Evolutionary conservation across 176 grass and related monocot species (phyloP), one percentile per base, ranked within the genome.

Genomic region (Carex littledalei): DNA sequence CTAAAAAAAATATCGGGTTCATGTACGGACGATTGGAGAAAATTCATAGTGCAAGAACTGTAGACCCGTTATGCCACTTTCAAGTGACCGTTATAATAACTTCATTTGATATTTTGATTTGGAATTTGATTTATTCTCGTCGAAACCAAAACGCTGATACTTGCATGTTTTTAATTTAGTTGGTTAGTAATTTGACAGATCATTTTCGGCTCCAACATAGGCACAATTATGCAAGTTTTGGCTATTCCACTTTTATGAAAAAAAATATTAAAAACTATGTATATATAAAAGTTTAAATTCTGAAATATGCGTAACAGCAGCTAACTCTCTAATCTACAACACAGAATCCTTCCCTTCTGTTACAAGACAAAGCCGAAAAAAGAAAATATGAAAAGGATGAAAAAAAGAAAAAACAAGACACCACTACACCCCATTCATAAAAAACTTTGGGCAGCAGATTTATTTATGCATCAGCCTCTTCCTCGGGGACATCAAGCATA

Each of bases 251-350:
- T 77, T 29, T 17, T 57, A 78, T 17, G 3, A 32, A 78, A 8
- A 8, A 55, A 8, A 55, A 39, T 5, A 6, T 6, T 39, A 5
- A 12, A 32, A 4, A 77, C 13, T 32, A 31, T 54, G 24, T 55
- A 77, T 77, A 20, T 77, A 56, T 55, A 57, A 57, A 39, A 39
- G 50, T 78, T 17, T n/a, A n/a, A n/a, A 11, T 22, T 49, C 41
- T 47, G n/a, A 50, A 50, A 50, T 74, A 32, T 78, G 2, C 22
- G 12, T 31, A 78, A 39, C 13, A 56, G n/a, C n/a, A n/a, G n/a
- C n/a, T 56, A 52, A 50, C 74, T 78, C 72, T 14, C 35, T 56
- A 78, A 32, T 78, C 20, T 78, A 78, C 74, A 78, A 57, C 50
- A 57, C 74, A 76, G 37, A 74, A 74, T 74, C 70, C 41, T 41